phyloP scores from a whole-genome alignment of 345 rosid species.

The Cardamine occulta region DNA sequence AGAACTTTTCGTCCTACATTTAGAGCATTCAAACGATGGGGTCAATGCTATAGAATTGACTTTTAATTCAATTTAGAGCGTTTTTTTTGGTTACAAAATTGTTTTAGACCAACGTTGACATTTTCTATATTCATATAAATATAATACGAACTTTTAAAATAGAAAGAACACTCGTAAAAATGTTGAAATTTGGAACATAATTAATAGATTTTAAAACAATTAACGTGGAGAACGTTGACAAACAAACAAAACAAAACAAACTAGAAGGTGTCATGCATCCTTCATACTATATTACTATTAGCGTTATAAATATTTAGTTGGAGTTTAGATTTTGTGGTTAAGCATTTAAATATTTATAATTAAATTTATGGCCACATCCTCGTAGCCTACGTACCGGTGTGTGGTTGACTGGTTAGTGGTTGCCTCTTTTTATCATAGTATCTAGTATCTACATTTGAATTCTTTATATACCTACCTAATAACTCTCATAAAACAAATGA shows the following conservation, averaged over 20 bases:
- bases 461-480: not conserved
- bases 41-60: not conserved
- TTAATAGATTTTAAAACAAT: not conserved
- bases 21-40: not conserved
- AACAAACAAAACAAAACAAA: not conserved
- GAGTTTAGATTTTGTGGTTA: conserved; percentile 1
- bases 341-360: not conserved
- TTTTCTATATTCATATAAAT: not conserved
- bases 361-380: conserved; percentile 3
- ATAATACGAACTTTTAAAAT: not conserved
- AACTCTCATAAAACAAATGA: not conserved
- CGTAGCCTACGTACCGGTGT: not conserved
- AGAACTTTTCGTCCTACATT: conserved; percentile 1
- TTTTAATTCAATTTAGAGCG: not conserved
- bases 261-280: not conserved
- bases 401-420: conserved; percentile 7
- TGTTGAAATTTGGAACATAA: not conserved
- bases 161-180: not conserved
- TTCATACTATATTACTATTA: not conserved
- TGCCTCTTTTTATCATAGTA: not conserved
- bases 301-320: not conserved
- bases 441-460: too few relatives aligned
- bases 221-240: not conserved
- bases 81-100: not conserved
- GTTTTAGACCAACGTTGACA: not conserved